These are phyloP conservation scores for Ananas comosus DNA, from an alignment of 176 grass and related monocot genomes.

Conservation along the genomic window DNA sequence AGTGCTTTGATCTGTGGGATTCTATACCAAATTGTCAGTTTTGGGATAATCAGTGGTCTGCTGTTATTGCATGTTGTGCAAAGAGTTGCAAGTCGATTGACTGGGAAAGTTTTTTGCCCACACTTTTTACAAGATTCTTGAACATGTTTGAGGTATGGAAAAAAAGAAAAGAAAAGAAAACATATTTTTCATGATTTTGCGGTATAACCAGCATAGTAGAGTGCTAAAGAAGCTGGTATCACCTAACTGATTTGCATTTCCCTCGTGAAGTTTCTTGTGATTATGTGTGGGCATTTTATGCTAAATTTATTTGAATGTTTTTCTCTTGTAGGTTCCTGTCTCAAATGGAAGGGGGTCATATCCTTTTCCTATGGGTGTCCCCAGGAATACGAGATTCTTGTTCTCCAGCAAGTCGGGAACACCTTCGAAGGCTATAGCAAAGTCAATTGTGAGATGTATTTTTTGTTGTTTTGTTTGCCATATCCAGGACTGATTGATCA, in stretches of 20 bases:
- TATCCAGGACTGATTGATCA: neutral
- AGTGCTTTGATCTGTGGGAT: slow-evolving; percentile 75
- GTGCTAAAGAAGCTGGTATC: neutral
- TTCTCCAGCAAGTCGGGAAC: slow-evolving; percentile 73
- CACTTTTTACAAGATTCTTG: slow-evolving; percentile 63
- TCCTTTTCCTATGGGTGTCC: slow-evolving; percentile 77
- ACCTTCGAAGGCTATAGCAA: slow-evolving; percentile 83
- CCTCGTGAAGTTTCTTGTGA: too few relatives aligned
- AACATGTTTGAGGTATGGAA: slow-evolving; percentile 90
- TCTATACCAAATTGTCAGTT: slow-evolving; percentile 87
- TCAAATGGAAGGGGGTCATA: slow-evolving; percentile 72
- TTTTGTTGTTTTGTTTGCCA: slow-evolving; percentile 1
- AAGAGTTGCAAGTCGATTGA: slow-evolving; percentile 63
- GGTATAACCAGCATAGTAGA: neutral
- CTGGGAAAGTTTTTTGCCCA: slow-evolving; percentile 74
- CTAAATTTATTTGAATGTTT: slow-evolving; percentile 14
- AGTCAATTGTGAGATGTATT: slow-evolving; percentile 72
- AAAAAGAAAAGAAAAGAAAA: neutral
- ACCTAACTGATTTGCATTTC: too few relatives aligned
- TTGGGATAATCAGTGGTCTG: slow-evolving; percentile 88
- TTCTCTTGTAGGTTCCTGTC: slow-evolving; percentile 66
- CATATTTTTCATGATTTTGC: neutral
- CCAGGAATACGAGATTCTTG: slow-evolving; percentile 78
- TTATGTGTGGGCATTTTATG: neutral
- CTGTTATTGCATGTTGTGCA: slow-evolving; percentile 74